A percentile compares a stretch with the other conserved stretches of the same genome.
Conservation (phyloP, 257 asterid genomes). For the Lycium barbarum region DNA sequence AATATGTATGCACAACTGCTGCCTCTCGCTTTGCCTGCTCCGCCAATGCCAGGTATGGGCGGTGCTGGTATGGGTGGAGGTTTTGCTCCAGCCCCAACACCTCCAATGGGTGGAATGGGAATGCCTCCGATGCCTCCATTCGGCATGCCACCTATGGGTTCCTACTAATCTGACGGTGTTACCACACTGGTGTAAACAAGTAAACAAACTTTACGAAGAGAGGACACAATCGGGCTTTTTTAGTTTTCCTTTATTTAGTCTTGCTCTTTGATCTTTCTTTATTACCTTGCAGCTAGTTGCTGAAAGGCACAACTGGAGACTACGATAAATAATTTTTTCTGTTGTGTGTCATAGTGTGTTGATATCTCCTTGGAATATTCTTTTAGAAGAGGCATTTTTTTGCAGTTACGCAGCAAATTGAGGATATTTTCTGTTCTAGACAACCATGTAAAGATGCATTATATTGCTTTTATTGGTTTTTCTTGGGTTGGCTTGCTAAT, state of each 20-base stretch:
- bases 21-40: slow-evolving; percentile 99
- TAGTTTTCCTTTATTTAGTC: slow-evolving; percentile 7
- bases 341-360: slow-evolving; percentile 58
- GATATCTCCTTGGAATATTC: slow-evolving; percentile 83
- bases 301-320: slow-evolving; percentile 38
- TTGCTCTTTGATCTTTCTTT: slow-evolving; percentile 20
- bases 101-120: slow-evolving; percentile 81
- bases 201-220: slow-evolving; percentile 26
- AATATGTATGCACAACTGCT: slow-evolving; percentile 96
- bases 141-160: slow-evolving; percentile 98
- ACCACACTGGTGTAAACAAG: slow-evolving; percentile 23
- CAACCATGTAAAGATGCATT: slow-evolving; percentile 26
- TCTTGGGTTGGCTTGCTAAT: not conserved
- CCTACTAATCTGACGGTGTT: slow-evolving; percentile 58
- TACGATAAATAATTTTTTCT: slow-evolving; percentile 44
- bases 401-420: slow-evolving; percentile 68
- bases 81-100: slow-evolving; percentile 60
- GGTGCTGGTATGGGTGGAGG: slow-evolving; percentile 76
- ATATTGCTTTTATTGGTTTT: slow-evolving; percentile 23
- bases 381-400: slow-evolving; percentile 66
- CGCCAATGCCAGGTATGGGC: slow-evolving; percentile 91
- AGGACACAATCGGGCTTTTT: not conserved
- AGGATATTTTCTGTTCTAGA: slow-evolving; percentile 48
- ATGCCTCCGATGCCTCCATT: slow-evolving; percentile 96
- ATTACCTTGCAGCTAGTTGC: slow-evolving; percentile 29